Percentiles rank a stretch among this genome's conserved stretches.
phyloP scores from a whole-genome alignment of 495 filamentous ascomycete genomes.

The Aspergillus cavernicola region DNA sequence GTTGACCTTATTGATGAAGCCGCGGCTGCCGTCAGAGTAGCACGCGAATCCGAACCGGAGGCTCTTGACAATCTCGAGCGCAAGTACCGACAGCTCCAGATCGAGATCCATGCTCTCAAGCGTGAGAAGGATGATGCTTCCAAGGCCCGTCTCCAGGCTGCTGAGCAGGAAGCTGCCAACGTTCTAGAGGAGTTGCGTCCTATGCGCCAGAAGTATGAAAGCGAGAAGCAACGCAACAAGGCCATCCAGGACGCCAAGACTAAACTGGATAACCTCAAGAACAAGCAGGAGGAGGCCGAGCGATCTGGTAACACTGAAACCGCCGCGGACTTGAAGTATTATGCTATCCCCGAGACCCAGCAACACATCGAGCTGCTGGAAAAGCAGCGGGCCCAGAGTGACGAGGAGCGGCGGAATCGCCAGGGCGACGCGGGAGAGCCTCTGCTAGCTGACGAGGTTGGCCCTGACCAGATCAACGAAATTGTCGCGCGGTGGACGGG shows the following conservation, averaged over 20 bases:
- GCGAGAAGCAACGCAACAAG: slow-evolving; percentile 79
- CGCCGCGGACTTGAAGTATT: slow-evolving; percentile 92
- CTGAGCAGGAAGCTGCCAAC: slow-evolving; percentile 87
- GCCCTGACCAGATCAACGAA: slow-evolving; percentile 98
- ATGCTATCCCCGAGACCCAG: slow-evolving; percentile 92
- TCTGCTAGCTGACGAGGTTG: slow-evolving; percentile 86
- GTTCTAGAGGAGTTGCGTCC: slow-evolving; percentile 87
- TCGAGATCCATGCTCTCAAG: slow-evolving; percentile 91
- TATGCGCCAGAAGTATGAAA: slow-evolving; percentile 91
- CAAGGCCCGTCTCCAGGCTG: slow-evolving; percentile 69
- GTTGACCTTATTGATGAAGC: slow-evolving; percentile 97
- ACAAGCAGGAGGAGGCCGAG: slow-evolving; percentile 90
- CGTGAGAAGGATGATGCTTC: slow-evolving; percentile 95
- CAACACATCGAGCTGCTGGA: slow-evolving; percentile 74
- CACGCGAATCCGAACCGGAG: slow-evolving; percentile 93
- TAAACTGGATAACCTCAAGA: slow-evolving; percentile 81
- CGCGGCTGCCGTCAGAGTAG: slow-evolving; percentile 88
- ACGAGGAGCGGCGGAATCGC: slow-evolving; percentile 65
- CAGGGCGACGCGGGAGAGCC: slow-evolving; percentile 53
- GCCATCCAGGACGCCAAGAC: slow-evolving; percentile 95
- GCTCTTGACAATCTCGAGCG: slow-evolving; percentile 89
- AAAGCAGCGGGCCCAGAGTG: slow-evolving; percentile 68
- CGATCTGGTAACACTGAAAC: slow-evolving; percentile 73
- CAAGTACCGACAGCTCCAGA: slow-evolving; percentile 81
- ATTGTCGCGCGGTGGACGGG: slow-evolving; percentile 96